Conservation (phyloP, 179 eudicot genomes). For the Gypsophila paniculata region DNA sequence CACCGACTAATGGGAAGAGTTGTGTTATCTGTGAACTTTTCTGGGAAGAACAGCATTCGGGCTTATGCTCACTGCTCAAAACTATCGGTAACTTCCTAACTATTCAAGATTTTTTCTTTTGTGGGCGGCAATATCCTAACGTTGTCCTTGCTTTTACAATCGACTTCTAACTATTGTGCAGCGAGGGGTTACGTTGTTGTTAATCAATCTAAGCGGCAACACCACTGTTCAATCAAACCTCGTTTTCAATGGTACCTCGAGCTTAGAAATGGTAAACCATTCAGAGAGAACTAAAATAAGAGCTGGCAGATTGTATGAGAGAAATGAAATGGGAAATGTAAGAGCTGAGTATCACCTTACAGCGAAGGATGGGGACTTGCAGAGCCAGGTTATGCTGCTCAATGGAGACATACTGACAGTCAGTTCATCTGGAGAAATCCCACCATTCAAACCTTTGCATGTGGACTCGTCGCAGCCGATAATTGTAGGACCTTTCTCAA, state of each 20-base stretch:
- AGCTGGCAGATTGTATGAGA: slow-evolving; percentile 17
- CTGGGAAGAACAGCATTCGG: slow-evolving; percentile 50
- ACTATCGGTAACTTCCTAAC: slow-evolving; percentile 38
- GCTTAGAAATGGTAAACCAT: slow-evolving; percentile 18
- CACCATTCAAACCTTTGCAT: slow-evolving; percentile 46
- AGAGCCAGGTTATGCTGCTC: slow-evolving; percentile 67
- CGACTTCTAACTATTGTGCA: slow-evolving; percentile 27
- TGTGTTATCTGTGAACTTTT: slow-evolving; percentile 57
- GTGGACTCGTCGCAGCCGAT: slow-evolving; percentile 57
- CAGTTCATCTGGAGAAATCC: slow-evolving; percentile 54
- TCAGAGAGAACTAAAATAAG: slow-evolving; percentile 16
- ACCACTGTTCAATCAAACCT: slow-evolving; percentile 45
- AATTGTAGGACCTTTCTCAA: slow-evolving; percentile 58
- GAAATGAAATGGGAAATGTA: slow-evolving; percentile 15
- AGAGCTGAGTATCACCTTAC: slow-evolving; percentile 89
- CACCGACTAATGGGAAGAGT: slow-evolving; percentile 69
- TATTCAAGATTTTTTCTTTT: background rate
- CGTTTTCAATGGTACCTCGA: slow-evolving; percentile 28
- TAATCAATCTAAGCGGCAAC: slow-evolving; percentile 64
- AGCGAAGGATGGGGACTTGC: slow-evolving; percentile 65
- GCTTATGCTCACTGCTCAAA: slow-evolving; percentile 83
- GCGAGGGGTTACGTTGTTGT: slow-evolving; percentile 59
- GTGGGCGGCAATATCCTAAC: background rate
- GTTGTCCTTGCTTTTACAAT: background rate
- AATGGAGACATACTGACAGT: slow-evolving; percentile 52